phyloP scores from a whole-genome alignment of 768 basidiomycete genomes.

The Albatrellus ellisii region DNA sequence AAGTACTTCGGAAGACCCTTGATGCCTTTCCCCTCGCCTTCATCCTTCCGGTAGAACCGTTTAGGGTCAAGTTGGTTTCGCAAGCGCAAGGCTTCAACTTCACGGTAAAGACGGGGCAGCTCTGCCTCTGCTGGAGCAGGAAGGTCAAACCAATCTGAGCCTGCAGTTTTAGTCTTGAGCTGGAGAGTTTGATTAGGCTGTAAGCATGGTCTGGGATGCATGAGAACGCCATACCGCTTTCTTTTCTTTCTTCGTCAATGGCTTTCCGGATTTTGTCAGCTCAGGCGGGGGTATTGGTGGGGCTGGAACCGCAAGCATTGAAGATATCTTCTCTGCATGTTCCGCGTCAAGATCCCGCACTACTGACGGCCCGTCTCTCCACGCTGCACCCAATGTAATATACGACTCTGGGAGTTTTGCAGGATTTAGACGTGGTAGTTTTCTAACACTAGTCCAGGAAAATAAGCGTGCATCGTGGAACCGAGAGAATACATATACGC shows the following conservation, averaged over 20 bases:
- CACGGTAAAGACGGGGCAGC: conserved; percentile 64
- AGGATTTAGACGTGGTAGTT: conserved; percentile 52
- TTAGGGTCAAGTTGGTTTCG: conserved; percentile 88
- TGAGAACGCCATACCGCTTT: conserved; percentile 34
- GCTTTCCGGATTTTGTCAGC: conserved; percentile 45
- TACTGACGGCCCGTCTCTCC: conserved; percentile 29
- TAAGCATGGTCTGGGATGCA: background rate
- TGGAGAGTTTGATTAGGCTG: conserved; percentile 18
- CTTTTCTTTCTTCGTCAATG: conserved; percentile 57
- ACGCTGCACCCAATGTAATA: conserved; percentile 36
- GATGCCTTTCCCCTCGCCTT: conserved; percentile 74
- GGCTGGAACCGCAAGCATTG: conserved; percentile 35
- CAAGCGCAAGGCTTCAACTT: conserved; percentile 78
- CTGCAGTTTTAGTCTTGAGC: conserved; percentile 62
- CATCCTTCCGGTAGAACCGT: conserved; percentile 80
- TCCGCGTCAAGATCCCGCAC: conserved; percentile 53
- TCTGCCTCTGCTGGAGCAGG: conserved; percentile 75
- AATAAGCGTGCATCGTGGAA: background rate
- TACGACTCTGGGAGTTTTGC: conserved; percentile 52
- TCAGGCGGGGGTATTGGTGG: conserved; percentile 52
- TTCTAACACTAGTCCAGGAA: conserved; percentile 24
- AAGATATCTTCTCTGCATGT: conserved; percentile 35
- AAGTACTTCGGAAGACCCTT: conserved; percentile 83
- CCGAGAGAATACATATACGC: conserved; percentile 11
- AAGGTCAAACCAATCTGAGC: conserved; percentile 79